Evolutionary conservation across 139 green algal species (phyloP).

Genomic region (Picochlorum sp.): DNA sequence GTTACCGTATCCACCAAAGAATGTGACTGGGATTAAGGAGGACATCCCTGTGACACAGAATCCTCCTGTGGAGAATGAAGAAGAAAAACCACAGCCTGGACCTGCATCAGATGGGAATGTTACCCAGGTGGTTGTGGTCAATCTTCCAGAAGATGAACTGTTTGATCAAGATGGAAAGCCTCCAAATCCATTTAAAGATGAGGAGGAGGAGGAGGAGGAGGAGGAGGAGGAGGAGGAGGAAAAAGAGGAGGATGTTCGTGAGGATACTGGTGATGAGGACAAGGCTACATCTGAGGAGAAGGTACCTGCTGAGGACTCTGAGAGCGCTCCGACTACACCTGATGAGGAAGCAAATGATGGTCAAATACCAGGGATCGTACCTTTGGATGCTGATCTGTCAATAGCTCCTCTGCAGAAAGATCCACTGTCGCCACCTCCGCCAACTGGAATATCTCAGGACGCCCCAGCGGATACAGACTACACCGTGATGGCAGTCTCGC

Average conservation of each 20-base stretch:
- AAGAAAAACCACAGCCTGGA: no score
- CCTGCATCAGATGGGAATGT: no score
- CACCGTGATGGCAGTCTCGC: no score
- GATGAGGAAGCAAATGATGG: no score
- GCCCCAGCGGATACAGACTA: no score
- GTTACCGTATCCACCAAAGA: conserved; percentile 5
- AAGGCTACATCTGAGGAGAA: neutral
- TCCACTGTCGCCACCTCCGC: no score
- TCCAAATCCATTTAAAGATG: conserved; percentile 1
- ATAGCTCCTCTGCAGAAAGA: no score
- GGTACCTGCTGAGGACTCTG: neutral
- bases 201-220: neutral
- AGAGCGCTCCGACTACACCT: no score
- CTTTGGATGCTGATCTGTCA: no score
- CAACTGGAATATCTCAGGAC: no score
- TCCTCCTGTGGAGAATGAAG: no score
- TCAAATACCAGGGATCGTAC: no score
- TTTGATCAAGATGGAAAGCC: neutral
- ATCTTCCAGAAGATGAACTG: neutral
- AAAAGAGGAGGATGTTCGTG: neutral
- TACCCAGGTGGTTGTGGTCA: neutral
- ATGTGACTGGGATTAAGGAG: neutral
- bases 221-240: neutral
- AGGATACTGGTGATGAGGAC: neutral
- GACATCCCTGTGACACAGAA: neutral